Percentiles rank a stretch among this genome's conserved stretches.
Evolutionary conservation across 108 stramenopile genomes (phyloP).

Genomic region (Skeletonema potamos): DNA sequence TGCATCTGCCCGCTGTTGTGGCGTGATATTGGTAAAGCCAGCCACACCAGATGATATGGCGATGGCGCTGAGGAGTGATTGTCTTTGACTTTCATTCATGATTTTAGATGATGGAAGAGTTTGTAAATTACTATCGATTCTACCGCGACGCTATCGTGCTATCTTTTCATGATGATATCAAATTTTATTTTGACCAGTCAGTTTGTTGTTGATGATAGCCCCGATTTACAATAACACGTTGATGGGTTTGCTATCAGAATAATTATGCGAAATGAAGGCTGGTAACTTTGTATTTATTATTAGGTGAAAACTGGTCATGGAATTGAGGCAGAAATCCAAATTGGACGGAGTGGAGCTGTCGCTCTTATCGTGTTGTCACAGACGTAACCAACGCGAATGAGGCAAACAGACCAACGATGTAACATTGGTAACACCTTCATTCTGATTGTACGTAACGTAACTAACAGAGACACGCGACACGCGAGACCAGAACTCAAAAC

Average conservation of each 20-base stretch:
- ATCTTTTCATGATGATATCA: neutral
- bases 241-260: neutral
- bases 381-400: too few species aligned
- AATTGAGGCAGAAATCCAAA: too few species aligned
- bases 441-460: too few species aligned
- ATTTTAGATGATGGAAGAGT: neutral
- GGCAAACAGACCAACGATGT: too few species aligned
- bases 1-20: conserved; percentile 62
- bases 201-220: neutral
- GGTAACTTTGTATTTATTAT: too few species aligned
- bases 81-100: conserved; percentile 59
- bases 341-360: too few species aligned
- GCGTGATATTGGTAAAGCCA: conserved; percentile 37
- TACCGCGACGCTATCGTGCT: neutral
- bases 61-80: conserved; percentile 71
- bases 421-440: too few species aligned
- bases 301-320: too few species aligned
- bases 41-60: conserved; percentile 69
- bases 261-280: too few species aligned
- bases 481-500: too few species aligned
- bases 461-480: too few species aligned
- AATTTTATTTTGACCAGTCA: neutral
- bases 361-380: too few species aligned
- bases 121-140: neutral
- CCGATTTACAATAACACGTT: neutral